Percentiles rank a stretch among this genome's conserved stretches.
phyloP scores from a whole-genome alignment of 768 basidiomycete genomes.

The Dioszegia hungarica region DNA sequence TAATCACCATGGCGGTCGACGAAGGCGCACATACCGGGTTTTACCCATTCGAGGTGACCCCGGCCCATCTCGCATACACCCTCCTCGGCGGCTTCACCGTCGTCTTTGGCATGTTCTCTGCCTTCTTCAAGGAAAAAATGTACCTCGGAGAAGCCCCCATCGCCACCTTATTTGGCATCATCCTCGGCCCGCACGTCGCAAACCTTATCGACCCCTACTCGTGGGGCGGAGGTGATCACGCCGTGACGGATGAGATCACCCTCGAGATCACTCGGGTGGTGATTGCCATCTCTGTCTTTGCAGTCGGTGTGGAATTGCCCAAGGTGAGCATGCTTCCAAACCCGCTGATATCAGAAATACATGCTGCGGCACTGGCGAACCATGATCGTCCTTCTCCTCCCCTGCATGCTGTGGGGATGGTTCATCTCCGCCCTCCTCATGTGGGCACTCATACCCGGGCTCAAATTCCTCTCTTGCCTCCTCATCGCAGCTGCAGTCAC shows the following conservation, averaged over 20 bases:
- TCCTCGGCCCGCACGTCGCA: slow-evolving; percentile 81
- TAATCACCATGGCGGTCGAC: neutral
- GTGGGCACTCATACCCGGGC: slow-evolving; percentile 80
- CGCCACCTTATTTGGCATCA: slow-evolving; percentile 88
- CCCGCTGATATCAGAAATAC: slow-evolving; percentile 63
- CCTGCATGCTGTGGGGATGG: slow-evolving; percentile 69
- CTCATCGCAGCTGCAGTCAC: slow-evolving; percentile 89
- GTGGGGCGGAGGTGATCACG: slow-evolving; percentile 59
- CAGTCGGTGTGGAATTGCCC: slow-evolving; percentile 96
- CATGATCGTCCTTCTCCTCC: slow-evolving; percentile 68
- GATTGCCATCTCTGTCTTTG: slow-evolving; percentile 93
- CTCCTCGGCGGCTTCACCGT: slow-evolving; percentile 76
- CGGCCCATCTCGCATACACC: slow-evolving; percentile 71
- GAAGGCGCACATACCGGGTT: slow-evolving; percentile 17
- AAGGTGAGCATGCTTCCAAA: no score
- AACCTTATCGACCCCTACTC: slow-evolving; percentile 73
- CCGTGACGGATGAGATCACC: slow-evolving; percentile 66
- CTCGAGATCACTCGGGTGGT: slow-evolving; percentile 89
- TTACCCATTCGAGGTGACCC: slow-evolving; percentile 59
- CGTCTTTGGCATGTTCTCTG: slow-evolving; percentile 55
- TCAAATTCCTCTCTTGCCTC: slow-evolving; percentile 82
- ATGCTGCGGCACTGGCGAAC: slow-evolving; percentile 90
- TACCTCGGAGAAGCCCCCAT: slow-evolving; percentile 96
- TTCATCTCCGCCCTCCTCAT: slow-evolving; percentile 82
- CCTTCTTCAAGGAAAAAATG: slow-evolving; percentile 82